Base-by-base conservation (phyloP, 768 basidiomycete genomes). In the Hirschioporus abietinus region DNA sequence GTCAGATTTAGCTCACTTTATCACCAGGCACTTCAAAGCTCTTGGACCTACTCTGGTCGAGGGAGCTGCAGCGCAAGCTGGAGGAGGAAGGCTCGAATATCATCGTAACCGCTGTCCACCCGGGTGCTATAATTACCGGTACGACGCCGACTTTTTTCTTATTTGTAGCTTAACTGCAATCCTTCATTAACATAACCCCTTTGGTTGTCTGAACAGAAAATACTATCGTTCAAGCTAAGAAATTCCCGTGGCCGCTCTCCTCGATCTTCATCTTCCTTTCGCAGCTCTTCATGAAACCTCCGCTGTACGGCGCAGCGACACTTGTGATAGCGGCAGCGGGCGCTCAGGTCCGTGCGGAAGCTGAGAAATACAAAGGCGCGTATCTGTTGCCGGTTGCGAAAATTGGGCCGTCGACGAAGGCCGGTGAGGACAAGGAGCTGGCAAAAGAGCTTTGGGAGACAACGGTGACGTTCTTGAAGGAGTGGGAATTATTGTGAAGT, bases 21-120 rank as follows among this genome's bases (percentile, higher is more conserved):
- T 23, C 62, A 26, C 27, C 66, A 88, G 88, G 72, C 0, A 72
- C 79, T 36, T 77, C 83, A 61, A 88, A 89, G 71, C 73, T 87
- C n/a, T 79, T 82, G 20, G 79, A 78, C 63, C 73, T 83, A 34
- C 76, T 88, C 20, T 86, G 80, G 67, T 81, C 80, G 1, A 80
- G 77, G 30, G 78, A 83, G 68, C 74, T 89, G 20, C 86, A 88
- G 66, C 76, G 76, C 35, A 81, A 72, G 24, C 74, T 88, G 30
- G 78, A 81, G 59, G 71, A 70, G 0, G 71, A 74, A 42, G 74
- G 72, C 18, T 70, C 76, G 0, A 75, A 68, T 76, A 80, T 83
- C 76, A 83, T 70, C 2, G 76, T 72, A 26, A 74, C 84, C 20
- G 68, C 80, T 0, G 62, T 84, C 1, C 78, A 83, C 68, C 83